Evolutionary conservation across 2,329 filamentous ascomycete genomes (phyloP).

Genomic region (Sporothrix protearum): DNA sequence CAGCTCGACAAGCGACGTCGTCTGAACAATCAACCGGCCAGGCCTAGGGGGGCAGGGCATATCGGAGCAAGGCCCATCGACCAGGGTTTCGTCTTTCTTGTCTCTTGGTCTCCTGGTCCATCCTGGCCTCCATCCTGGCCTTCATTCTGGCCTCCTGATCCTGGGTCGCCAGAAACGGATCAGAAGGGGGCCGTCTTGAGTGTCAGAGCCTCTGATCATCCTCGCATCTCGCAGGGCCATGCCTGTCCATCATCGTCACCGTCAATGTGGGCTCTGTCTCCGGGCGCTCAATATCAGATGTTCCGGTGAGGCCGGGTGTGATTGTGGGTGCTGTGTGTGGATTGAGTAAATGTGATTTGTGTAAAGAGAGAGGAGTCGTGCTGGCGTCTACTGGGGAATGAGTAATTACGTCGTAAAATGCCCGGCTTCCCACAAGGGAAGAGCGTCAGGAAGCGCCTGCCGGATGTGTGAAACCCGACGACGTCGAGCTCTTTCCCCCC

Average conservation of each 20-base stretch:
- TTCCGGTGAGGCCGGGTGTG: neutral
- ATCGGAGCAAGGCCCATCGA: neutral
- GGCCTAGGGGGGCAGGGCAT: neutral
- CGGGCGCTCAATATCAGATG: conserved; percentile 2
- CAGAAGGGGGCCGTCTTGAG: neutral
- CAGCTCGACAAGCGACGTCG: neutral
- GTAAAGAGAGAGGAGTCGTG: too few relatives aligned
- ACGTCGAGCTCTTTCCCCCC: neutral
- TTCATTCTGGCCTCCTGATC: neutral
- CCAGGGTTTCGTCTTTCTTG: neutral
- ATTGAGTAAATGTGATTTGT: neutral
- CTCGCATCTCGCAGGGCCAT: neutral
- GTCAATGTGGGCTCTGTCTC: conserved; percentile 9
- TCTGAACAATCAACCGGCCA: conserved; percentile 5
- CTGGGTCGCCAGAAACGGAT: conserved; percentile 8
- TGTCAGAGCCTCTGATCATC: conserved; percentile 14
- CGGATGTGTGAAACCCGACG: neutral
- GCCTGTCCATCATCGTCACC: neutral
- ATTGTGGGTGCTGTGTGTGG: neutral
- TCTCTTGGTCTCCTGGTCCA: neutral
- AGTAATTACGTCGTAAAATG: too few relatives aligned
- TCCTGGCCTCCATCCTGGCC: neutral
- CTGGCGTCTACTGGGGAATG: neutral
- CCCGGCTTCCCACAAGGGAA: neutral
- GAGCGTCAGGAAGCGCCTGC: neutral